A percentile compares a stretch with the other conserved stretches of the same genome.
phyloP scores from a whole-genome alignment of 164 flowering plant genomes.

The Kingdonia uniflora region DNA sequence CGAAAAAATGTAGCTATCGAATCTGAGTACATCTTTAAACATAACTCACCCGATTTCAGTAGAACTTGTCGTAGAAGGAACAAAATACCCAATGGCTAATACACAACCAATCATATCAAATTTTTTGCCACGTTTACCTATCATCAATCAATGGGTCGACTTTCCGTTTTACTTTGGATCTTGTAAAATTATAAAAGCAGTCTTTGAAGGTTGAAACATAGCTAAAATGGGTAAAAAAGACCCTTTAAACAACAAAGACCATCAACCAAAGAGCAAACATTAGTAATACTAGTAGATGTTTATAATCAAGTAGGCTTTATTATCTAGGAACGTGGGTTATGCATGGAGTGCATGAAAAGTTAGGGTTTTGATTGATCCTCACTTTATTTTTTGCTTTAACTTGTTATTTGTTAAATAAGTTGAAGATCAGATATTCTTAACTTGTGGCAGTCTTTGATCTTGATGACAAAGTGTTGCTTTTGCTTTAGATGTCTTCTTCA shows the following conservation, averaged over 20 bases:
- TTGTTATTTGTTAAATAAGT: slow-evolving; percentile 3
- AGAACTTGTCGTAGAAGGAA: no score
- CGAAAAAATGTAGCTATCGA: no score
- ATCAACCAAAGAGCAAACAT: not conserved
- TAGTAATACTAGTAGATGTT: no score
- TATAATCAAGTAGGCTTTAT: no score
- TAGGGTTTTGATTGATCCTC: slow-evolving; percentile 13
- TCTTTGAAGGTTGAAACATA: not conserved
- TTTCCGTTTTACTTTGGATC: no score
- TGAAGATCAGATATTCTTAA: slow-evolving; percentile 35
- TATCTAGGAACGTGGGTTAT: slow-evolving; percentile 17
- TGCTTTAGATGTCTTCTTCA: slow-evolving; percentile 22
- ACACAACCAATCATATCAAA: no score
- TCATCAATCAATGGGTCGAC: not conserved
- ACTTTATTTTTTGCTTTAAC: slow-evolving; percentile 1
- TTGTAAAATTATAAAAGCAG: slow-evolving; percentile 2
- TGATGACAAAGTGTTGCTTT: not conserved
- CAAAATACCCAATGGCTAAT: no score
- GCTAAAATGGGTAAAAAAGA: slow-evolving; percentile 3
- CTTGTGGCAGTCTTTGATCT: slow-evolving; percentile 31
- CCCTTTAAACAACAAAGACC: slow-evolving; percentile 9
- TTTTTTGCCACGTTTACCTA: no score
- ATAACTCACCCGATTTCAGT: no score
- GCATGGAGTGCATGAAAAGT: slow-evolving; percentile 54
- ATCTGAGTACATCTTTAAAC: no score